Evolutionary conservation across 2,329 filamentous ascomycete species (phyloP), one percentile per base, ranked within the genome.

Genomic region (Gaeumannomyces sp.): DNA sequence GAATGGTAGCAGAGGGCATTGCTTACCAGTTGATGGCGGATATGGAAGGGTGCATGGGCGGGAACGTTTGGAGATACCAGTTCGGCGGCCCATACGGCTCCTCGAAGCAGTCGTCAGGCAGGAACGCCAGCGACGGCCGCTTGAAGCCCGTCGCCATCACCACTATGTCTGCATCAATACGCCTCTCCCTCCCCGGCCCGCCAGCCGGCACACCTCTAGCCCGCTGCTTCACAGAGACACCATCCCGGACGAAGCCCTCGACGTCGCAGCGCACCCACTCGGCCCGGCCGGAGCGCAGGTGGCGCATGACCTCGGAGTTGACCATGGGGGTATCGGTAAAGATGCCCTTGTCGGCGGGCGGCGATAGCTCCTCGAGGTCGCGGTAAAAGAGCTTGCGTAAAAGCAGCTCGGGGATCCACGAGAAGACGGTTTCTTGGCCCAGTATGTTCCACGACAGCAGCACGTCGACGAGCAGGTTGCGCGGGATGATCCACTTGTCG

Each of bases 21-120:
- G 28, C 69, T 61, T 66, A 71, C 71, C 78, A 84, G 76, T 96
- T 96, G 76, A 92, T 93, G 68, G 88, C 89, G 68, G 89, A 92
- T 61, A 96, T 82, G 45, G 86, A 88, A 0, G 89, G 85, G 69
- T 93, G 89, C 4, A 79, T 75, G 0, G 92, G 90, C 5, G 92
- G 92, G 76, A 96, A 96, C 0, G 90, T 90, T 74, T 96, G 92
- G 0, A 96, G 83, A 70, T 95, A 96, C 92, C 92, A 96, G 74
- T 92, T 93, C 0, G 92, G 92, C 1, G 92, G 90, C 1, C 80
- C 79, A 70, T 95, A 96, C 7, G 62, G 88, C 67, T 90, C 84
- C 13, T 84, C 73, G 73, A 95, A 95, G 71, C 85, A 88, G 63
- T 92, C 85, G 0, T 86, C 78, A 0, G 92, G 92, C 0, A 96